Base-by-base conservation (phyloP, 805 yeast genomes). In the Candida ascalaphidarum region DNA sequence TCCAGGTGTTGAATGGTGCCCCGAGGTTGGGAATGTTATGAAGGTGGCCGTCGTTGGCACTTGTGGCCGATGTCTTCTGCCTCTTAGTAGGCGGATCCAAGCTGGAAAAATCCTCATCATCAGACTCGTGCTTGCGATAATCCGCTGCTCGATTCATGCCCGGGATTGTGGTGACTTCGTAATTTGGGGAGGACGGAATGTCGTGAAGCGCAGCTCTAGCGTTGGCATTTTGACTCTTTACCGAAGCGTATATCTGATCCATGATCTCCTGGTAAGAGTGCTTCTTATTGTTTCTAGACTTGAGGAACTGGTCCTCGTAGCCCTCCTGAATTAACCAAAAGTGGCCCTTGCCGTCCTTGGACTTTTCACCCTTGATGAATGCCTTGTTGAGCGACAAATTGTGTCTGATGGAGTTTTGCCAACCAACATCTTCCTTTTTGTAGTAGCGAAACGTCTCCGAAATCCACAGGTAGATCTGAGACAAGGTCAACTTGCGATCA, bases 321-420 rank as follows among this genome's bases (percentile, higher is more conserved):
- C 94, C 95, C n/a, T 71, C 62, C 36, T 78, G 82, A 28, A 89
- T 81, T 42, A 80, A 75, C 98, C 98, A 89, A 53, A 80, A 89
- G 58, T 88, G 95, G 18, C 92, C 92, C 50, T 82, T 82, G 6
- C 89, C 86, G 57, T 81, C 94, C 41, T 81, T 80, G 9, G 96
- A 88, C 51, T 88, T 81, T 40, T 83, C 95, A 14, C 92, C 79
- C 56, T 89, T 89, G 27, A 81, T 68, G 49, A 89, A 89, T 0
- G 96, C 95, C 49, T 92, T 92, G 55, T 89, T 92, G 43, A 89
- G 67, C 9, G 96, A 85, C 17, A 89, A 62, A 41, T 92, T 89
- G 56, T 89, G 98, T 36, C 98, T 77, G 37, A 89, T 92, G 19
- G 96, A 88, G 57, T 89, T 89, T 56, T 89, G 96, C 98, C 98